Conservation (phyloP, 805 yeast species). For the Saccharomyces jurei region DNA sequence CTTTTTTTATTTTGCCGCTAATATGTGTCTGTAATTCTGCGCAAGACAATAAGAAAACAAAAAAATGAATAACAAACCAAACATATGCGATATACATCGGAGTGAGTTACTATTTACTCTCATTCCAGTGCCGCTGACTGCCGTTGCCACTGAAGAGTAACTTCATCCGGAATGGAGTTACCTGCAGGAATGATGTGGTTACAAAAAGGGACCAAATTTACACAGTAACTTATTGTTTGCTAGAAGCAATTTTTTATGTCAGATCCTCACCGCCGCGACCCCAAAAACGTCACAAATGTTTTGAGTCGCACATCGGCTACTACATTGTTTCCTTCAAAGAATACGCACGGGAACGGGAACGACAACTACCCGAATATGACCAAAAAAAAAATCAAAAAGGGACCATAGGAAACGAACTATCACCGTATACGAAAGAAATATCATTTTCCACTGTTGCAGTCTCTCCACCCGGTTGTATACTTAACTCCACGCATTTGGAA, state of each 20-base stretch:
- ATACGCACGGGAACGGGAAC: background rate
- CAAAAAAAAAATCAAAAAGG: too few relatives aligned
- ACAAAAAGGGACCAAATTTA: background rate
- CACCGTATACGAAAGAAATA: too few relatives aligned
- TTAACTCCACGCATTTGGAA: too few relatives aligned
- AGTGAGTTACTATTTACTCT: background rate
- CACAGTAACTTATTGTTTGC: background rate
- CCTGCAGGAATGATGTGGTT: background rate
- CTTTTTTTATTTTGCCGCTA: background rate
- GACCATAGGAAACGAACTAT: too few relatives aligned
- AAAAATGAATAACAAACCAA: background rate
- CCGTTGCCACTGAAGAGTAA: background rate
- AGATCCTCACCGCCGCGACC: background rate
- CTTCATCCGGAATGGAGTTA: background rate
- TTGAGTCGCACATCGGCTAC: too few relatives aligned
- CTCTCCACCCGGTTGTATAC: too few relatives aligned
- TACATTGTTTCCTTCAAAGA: background rate
- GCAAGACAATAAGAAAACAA: background rate
- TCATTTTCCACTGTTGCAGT: too few relatives aligned
- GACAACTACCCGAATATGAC: background rate
- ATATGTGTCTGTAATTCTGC: background rate
- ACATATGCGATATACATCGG: background rate
- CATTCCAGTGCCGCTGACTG: background rate
- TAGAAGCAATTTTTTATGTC: background rate
- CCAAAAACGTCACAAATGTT: background rate